Base-by-base conservation (phyloP, 768 basidiomycete species). In the Rhodosporidiobolus sp. region DNA sequence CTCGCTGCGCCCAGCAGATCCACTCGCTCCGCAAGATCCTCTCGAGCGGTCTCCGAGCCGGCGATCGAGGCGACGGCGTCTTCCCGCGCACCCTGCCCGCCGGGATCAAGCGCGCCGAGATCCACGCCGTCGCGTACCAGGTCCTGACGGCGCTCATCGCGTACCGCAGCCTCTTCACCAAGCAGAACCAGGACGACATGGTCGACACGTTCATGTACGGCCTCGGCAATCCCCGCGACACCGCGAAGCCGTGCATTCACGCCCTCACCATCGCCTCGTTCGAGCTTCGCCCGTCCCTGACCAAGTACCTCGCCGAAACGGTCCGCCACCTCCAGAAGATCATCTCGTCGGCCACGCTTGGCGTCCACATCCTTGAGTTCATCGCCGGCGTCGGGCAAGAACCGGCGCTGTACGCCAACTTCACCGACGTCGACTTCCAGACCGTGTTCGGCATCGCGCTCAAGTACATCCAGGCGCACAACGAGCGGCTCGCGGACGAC, bases 361-460 rank as follows among this genome's bases (percentile, higher is more conserved):
- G 93, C 11, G 90, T 94, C n/a, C 94, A 98, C 79, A 94, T 98
- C 79, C 87, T 98, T 69, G 91, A 91, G 72, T 91, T 98, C 80
- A 86, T 98, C 32, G 86, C 87, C 54, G 89, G 96, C 72, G 85
- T 96, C 56, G 93, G 91, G 6, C 91, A 92, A 3, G 85, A 90
- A 22, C 88, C 87, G 2, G 82, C 85, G 11, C 83, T 98, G 11
- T 90, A 93, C 80, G 88, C 88, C 67, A 98, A 96, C 81, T 90
- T 99, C 77, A 93, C 90, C 5, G 91, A 94, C 74, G 86, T 83
- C 58, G 90, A 98, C 77, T 98, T 88, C 82, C 91, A 90, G 80
- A 89, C 90, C 85, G 90, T 98, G 0, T 97, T 99, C 77, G 92
- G 90, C 14, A 91, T 98, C 50, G 94, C 94, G 19, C 82, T 96